These are phyloP conservation scores for Mortierella sp. DNA, from an alignment of 371 early-diverging fungal genomes.

Conservation along the genomic window DNA sequence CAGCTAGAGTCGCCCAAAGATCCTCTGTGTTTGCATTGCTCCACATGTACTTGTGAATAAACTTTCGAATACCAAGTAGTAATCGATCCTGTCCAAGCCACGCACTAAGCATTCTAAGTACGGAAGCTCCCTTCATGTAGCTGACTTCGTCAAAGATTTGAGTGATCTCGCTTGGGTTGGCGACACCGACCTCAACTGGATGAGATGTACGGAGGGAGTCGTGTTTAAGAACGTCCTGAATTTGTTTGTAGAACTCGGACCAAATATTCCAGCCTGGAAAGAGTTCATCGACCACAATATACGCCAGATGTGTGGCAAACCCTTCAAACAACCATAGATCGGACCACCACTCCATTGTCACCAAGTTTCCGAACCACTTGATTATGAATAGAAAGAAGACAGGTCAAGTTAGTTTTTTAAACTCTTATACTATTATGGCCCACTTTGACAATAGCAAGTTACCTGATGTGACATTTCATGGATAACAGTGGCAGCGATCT, in stretches of 20 bases:
- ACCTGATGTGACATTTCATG: constrained; percentile 95
- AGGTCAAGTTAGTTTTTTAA: background rate
- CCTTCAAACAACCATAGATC: constrained; percentile 98
- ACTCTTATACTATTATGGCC: background rate
- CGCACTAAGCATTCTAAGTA: constrained; percentile 90
- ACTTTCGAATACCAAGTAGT: constrained; percentile 80
- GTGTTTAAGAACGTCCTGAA: constrained; percentile 76
- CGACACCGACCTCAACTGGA: constrained; percentile 90
- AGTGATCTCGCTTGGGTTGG: constrained; percentile 77
- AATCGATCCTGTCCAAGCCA: constrained; percentile 81
- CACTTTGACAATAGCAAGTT: too few species aligned
- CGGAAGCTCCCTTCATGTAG: constrained; percentile 92
- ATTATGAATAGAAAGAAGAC: background rate
- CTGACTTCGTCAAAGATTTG: constrained; percentile 87
- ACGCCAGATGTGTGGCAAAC: constrained; percentile 96
- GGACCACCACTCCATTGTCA: constrained; percentile 87
- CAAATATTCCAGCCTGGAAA: constrained; percentile 84
- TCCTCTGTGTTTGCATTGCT: constrained; percentile 88
- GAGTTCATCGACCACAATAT: constrained; percentile 80
- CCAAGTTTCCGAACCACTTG: constrained; percentile 95
- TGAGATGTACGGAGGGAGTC: constrained; percentile 87
- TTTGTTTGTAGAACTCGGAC: constrained; percentile 77
- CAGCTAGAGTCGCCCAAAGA: constrained; percentile 84
- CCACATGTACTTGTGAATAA: constrained; percentile 84
- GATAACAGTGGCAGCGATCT: constrained; percentile 84